Evolutionary conservation across 2,329 filamentous ascomycete species (phyloP).

Genomic region (Nigrospora sphaerica): DNA sequence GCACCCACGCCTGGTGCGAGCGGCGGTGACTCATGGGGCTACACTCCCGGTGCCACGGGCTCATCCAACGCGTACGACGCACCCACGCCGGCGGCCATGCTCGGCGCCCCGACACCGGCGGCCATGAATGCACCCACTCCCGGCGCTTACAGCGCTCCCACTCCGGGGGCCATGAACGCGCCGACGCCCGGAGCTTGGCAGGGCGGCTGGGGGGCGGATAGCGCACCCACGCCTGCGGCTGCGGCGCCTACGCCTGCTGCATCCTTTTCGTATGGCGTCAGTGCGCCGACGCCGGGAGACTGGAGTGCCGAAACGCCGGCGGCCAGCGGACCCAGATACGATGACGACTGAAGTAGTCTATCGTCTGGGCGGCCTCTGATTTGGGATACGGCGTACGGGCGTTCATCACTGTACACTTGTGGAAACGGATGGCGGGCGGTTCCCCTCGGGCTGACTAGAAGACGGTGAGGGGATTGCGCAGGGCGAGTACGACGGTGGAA

Average conservation of each 20-base stretch:
- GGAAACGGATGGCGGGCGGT: too few relatives aligned
- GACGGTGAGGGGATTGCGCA: too few relatives aligned
- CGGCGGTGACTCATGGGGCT: slow-evolving; percentile 53
- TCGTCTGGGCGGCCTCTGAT: too few relatives aligned
- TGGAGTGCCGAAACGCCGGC: slow-evolving; percentile 23
- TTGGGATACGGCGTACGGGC: too few relatives aligned
- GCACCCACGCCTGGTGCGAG: slow-evolving; percentile 52
- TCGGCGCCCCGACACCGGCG: slow-evolving; percentile 63
- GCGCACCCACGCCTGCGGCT: slow-evolving; percentile 59
- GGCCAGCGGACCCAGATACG: slow-evolving; percentile 20
- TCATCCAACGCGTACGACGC: slow-evolving; percentile 56
- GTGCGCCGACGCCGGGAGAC: slow-evolving; percentile 55
- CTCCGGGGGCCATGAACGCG: slow-evolving; percentile 57
- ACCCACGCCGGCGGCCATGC: slow-evolving; percentile 53
- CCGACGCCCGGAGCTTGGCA: slow-evolving; percentile 64
- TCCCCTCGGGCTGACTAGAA: too few relatives aligned
- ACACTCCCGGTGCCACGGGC: slow-evolving; percentile 42
- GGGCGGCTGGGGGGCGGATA: slow-evolving; percentile 52
- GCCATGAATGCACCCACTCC: slow-evolving; percentile 60
- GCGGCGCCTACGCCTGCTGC: slow-evolving; percentile 65
- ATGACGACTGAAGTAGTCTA: slow-evolving; percentile 13
- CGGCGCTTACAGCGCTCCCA: slow-evolving; percentile 52
- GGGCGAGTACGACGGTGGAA: too few relatives aligned
- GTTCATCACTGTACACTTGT: too few relatives aligned
- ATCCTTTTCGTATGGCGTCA: slow-evolving; percentile 37